A percentile compares a stretch with the other conserved stretches of the same genome.
These are phyloP conservation scores for Oldenlandia corymbosa DNA, from an alignment of 257 asterid genomes.

Conservation along the genomic window DNA sequence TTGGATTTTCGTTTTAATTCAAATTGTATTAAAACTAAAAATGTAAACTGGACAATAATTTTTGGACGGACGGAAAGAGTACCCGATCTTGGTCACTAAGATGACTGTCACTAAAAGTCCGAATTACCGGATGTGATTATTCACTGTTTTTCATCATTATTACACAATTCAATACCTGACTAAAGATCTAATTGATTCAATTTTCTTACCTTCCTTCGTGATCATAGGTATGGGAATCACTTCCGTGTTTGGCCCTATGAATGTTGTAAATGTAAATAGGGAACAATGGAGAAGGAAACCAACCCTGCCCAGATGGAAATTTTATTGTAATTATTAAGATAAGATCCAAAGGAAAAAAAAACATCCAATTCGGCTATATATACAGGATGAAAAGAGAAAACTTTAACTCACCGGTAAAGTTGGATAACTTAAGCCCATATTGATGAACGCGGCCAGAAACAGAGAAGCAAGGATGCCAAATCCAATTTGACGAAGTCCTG, in stretches of 20 bases:
- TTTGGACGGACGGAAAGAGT: too few species aligned
- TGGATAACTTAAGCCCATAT: conserved; percentile 54
- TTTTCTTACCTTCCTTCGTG: conserved; percentile 73
- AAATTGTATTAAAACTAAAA: too few species aligned
- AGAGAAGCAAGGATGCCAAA: conserved; percentile 60
- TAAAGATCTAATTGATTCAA: neutral
- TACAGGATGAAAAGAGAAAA: too few species aligned
- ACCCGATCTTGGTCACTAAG: too few species aligned
- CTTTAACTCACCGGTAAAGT: conserved; percentile 76
- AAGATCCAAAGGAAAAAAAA: too few species aligned
- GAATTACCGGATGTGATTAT: too few species aligned
- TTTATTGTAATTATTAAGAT: too few species aligned
- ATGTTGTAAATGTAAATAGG: conserved; percentile 66
- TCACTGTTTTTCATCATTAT: too few species aligned
- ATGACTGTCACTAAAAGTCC: too few species aligned
- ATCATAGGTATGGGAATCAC: conserved; percentile 67
- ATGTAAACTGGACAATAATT: too few species aligned
- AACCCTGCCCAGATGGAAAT: conserved; percentile 55
- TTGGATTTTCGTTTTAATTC: too few species aligned
- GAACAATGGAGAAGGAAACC: conserved; percentile 72
- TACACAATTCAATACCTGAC: neutral
- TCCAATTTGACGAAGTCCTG: conserved; percentile 65
- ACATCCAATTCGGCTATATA: too few species aligned
- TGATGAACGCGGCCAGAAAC: conserved; percentile 39
- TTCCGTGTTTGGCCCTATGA: conserved; percentile 81